Evolutionary conservation across 805 yeast genomes (phyloP).

Genomic region (Yamadazyma akitaensis): DNA sequence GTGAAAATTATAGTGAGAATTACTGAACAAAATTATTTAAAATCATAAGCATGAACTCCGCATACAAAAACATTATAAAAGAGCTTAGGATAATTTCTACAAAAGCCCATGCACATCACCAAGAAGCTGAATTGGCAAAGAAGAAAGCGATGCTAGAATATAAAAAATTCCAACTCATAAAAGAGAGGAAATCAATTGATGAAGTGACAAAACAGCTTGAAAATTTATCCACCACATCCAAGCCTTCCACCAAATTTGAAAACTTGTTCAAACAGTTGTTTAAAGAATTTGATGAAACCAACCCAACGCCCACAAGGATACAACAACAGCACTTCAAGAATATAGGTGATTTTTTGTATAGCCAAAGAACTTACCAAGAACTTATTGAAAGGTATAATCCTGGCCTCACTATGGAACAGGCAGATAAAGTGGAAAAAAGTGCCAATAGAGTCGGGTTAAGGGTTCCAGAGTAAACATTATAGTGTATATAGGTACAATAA

Average conservation of each 20-base stretch:
- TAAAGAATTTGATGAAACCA: conserved; percentile 6
- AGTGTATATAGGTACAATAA: too few species aligned
- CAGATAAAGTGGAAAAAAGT: conserved; percentile 72
- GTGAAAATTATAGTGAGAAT: too few species aligned
- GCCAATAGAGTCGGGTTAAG: conserved; percentile 85
- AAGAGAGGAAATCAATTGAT: conserved; percentile 31
- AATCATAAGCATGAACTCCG: conserved; percentile 7
- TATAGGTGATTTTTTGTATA: conserved; percentile 56
- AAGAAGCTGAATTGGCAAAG: conserved; percentile 40
- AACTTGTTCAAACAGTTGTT: conserved; percentile 9
- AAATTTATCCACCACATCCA: conserved; percentile 15
- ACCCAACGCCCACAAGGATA: conserved; percentile 1
- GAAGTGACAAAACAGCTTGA: conserved; percentile 31
- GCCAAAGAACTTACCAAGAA: conserved; percentile 76
- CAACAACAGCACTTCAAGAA: conserved; percentile 45
- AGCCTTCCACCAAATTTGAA: conserved; percentile 13
- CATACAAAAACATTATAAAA: conserved; percentile 23
- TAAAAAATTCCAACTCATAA: conserved; percentile 44
- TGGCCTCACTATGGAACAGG: conserved; percentile 71
- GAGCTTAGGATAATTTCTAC: conserved; percentile 40
- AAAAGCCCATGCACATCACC: conserved; percentile 35
- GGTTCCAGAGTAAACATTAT: conserved; percentile 24
- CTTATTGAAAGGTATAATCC: conserved; percentile 85
- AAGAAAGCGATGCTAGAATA: conserved; percentile 47
- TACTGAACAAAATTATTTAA: too few species aligned